phyloP scores from a whole-genome alignment of 2,329 filamentous ascomycete genomes.

The Fusarium piperis region DNA sequence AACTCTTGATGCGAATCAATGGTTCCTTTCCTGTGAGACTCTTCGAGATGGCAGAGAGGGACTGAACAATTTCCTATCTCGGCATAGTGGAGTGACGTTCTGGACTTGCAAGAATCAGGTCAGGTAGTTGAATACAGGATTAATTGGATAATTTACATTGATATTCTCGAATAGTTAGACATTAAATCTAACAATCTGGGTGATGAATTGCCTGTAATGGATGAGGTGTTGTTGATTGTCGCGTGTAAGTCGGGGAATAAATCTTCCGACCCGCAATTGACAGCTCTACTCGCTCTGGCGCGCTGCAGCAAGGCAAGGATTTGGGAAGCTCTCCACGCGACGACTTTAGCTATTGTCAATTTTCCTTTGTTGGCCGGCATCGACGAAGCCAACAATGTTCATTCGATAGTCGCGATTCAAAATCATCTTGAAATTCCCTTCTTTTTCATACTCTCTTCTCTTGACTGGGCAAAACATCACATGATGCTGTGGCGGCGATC shows the following conservation, averaged over 20 bases:
- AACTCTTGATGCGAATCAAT: neutral
- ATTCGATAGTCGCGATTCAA: conserved; percentile 23
- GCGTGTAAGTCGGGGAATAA: conserved; percentile 38
- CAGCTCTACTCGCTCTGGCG: conserved; percentile 17
- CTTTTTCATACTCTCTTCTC: neutral
- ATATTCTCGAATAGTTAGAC: neutral
- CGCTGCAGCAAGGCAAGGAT: conserved; percentile 32
- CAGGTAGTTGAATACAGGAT: neutral
- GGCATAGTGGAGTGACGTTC: neutral
- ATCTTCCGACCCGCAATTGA: conserved; percentile 27
- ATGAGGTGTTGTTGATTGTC: neutral
- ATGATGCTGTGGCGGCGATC: conserved; percentile 35
- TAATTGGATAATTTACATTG: neutral
- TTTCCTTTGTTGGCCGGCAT: conserved; percentile 34
- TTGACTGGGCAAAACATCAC: conserved; percentile 22
- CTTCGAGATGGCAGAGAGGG: neutral
- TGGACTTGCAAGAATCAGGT: neutral
- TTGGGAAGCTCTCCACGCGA: conserved; percentile 37
- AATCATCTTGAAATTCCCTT: neutral
- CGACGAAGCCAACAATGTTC: conserved; percentile 28
- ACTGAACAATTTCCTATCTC: neutral
- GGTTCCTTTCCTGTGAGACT: neutral
- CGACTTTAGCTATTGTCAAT: conserved; percentile 4
- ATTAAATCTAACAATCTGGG: neutral
- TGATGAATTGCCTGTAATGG: neutral